Percentiles rank a stretch among this genome's conserved stretches.
phyloP scores from a whole-genome alignment of 2,329 filamentous ascomycete species.

The Helicocarpus griseus region DNA sequence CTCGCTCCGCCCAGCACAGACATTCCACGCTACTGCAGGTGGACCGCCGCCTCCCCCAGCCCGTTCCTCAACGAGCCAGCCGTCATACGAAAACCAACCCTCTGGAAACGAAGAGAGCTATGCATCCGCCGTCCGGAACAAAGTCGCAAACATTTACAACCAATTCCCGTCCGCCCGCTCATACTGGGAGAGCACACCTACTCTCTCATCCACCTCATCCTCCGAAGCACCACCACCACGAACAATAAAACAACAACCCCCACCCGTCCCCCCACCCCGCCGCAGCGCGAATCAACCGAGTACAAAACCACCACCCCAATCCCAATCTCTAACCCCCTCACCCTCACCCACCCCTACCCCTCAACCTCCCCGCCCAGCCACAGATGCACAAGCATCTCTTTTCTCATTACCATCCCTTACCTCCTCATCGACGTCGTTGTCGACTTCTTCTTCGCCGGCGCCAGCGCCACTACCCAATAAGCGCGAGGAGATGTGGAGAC shows the following conservation, averaged over 20 bases:
- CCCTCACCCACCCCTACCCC: not conserved
- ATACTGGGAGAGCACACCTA: slow-evolving; percentile 18
- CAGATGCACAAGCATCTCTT: not conserved
- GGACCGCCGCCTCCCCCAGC: not conserved
- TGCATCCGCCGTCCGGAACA: slow-evolving; percentile 10
- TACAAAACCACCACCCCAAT: not conserved
- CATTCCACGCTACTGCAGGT: not conserved
- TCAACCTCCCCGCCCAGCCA: not conserved
- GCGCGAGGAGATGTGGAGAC: slow-evolving; percentile 40
- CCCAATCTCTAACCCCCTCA: not conserved
- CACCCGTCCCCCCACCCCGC: slow-evolving; percentile 19
- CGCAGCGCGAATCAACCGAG: slow-evolving; percentile 14
- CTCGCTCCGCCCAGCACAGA: not conserved
- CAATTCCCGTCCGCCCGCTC: slow-evolving; percentile 12
- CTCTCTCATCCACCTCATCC: slow-evolving; percentile 13
- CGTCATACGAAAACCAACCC: not conserved
- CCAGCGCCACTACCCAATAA: slow-evolving; percentile 27
- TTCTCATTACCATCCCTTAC: not conserved
- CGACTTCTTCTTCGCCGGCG: slow-evolving; percentile 7
- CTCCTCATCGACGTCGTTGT: slow-evolving; percentile 1
- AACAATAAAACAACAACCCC: slow-evolving; percentile 17
- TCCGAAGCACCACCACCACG: slow-evolving; percentile 12
- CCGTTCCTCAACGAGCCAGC: not conserved
- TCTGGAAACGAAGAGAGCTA: slow-evolving; percentile 9
- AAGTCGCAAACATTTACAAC: slow-evolving; percentile 13